Percentiles rank a stretch among this genome's conserved stretches.
These are phyloP conservation scores for Leucogyrophana mollusca DNA, from an alignment of 768 basidiomycete species.

Conservation along the genomic window DNA sequence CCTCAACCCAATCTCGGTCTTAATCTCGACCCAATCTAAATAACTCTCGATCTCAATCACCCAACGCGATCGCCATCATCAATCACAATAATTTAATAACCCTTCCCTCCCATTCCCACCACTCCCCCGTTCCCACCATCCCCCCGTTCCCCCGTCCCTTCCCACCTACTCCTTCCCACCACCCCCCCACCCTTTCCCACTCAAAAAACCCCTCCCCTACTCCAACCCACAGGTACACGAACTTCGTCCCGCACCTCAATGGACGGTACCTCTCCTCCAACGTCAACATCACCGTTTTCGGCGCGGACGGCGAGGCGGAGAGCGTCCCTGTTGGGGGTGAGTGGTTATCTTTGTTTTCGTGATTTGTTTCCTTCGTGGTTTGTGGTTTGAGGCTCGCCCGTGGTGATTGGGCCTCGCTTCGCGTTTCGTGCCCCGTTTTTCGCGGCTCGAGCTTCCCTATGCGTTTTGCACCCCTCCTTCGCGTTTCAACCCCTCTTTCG, in stretches of 20 bases:
- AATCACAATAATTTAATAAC: too few relatives aligned
- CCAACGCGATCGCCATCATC: too few relatives aligned
- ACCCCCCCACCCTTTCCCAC: not conserved
- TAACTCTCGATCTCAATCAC: too few relatives aligned
- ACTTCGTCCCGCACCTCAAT: conserved; percentile 63
- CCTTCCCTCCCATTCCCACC: too few relatives aligned
- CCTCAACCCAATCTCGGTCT: too few relatives aligned
- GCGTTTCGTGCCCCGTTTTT: not conserved
- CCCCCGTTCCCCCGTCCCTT: not conserved
- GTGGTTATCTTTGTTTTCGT: conserved; percentile 7
- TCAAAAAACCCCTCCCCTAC: not conserved
- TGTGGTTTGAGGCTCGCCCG: too few relatives aligned
- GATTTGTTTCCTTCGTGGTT: not conserved
- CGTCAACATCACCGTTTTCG: conserved; percentile 74
- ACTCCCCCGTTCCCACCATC: too few relatives aligned
- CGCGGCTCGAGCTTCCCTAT: not conserved
- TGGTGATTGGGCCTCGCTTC: too few relatives aligned
- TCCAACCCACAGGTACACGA: conserved; percentile 46
- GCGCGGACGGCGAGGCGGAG: conserved; percentile 32
- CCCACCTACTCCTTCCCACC: too few relatives aligned
- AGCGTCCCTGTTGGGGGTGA: conserved; percentile 46
- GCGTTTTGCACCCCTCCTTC: too few relatives aligned
- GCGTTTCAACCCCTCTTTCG: not conserved
- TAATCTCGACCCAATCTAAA: too few relatives aligned
- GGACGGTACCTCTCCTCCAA: conserved; percentile 84